Evolutionary conservation across 805 yeast genomes (phyloP).

Genomic region (Cyberlindnera japonica): DNA sequence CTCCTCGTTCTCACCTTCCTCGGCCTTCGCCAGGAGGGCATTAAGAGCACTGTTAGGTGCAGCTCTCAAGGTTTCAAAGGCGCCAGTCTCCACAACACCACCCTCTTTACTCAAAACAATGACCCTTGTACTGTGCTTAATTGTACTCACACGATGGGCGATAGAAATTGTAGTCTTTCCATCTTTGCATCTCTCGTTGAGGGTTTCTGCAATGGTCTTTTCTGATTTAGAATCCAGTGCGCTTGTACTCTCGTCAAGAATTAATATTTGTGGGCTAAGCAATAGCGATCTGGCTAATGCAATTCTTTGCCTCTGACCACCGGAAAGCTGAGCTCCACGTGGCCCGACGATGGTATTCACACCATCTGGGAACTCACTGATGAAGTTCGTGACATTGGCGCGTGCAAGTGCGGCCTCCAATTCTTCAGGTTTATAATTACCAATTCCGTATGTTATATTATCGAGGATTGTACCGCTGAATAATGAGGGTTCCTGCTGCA

Average conservation of each 20-base stretch:
- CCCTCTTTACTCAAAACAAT: slow-evolving; percentile 77
- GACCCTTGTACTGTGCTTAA: slow-evolving; percentile 74
- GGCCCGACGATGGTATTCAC: slow-evolving; percentile 83
- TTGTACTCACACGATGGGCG: slow-evolving; percentile 89
- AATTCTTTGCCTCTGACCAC: slow-evolving; percentile 92
- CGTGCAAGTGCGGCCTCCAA: slow-evolving; percentile 55
- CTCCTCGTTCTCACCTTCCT: slow-evolving; percentile 20
- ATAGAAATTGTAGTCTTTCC: slow-evolving; percentile 79
- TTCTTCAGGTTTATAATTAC: slow-evolving; percentile 53
- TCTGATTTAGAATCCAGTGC: slow-evolving; percentile 90
- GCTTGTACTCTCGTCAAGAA: slow-evolving; percentile 92
- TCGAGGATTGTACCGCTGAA: slow-evolving; percentile 84
- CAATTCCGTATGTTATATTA: slow-evolving; percentile 72
- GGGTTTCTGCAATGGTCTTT: slow-evolving; percentile 73
- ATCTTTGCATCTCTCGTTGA: slow-evolving; percentile 49
- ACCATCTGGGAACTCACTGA: slow-evolving; percentile 74
- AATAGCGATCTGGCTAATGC: slow-evolving; percentile 87
- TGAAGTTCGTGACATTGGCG: slow-evolving; percentile 72
- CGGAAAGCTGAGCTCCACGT: slow-evolving; percentile 83
- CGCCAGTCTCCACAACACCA: slow-evolving; percentile 68
- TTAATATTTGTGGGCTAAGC: slow-evolving; percentile 71
- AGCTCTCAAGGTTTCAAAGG: slow-evolving; percentile 47
- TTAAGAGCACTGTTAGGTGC: slow-evolving; percentile 35
- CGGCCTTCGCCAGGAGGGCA: slow-evolving; percentile 32
- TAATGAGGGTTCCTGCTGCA: slow-evolving; percentile 87